These are phyloP conservation scores for Diaporthe helianthi DNA, from an alignment of 2,329 filamentous ascomycete species.

Conservation along the genomic window DNA sequence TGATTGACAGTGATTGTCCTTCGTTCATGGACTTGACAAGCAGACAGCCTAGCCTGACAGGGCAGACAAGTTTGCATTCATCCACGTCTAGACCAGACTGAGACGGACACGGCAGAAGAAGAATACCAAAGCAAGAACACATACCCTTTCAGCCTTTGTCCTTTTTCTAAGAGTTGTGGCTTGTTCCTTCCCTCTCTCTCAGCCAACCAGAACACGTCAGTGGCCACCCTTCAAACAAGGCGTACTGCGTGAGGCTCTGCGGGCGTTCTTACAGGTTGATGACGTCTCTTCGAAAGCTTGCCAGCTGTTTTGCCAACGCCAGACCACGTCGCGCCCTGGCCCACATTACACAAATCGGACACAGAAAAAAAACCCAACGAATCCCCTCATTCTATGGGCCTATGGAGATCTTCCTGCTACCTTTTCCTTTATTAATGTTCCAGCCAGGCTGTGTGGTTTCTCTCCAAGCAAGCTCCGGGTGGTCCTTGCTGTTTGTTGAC, in stretches of 20 bases:
- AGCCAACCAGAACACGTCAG: slow-evolving; percentile 11
- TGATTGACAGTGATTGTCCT: neutral
- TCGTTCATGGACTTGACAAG: too few relatives aligned
- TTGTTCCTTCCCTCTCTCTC: neutral
- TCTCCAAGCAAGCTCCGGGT: neutral
- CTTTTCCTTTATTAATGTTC: slow-evolving; percentile 6
- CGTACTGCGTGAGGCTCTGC: slow-evolving; percentile 6
- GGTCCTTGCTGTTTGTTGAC: slow-evolving; percentile 4
- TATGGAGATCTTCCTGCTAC: neutral
- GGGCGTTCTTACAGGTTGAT: neutral
- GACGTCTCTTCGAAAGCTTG: slow-evolving; percentile 22
- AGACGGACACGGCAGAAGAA: neutral
- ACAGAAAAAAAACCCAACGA: slow-evolving; percentile 1
- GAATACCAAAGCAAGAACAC: too few relatives aligned
- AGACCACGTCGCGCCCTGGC: slow-evolving; percentile 15
- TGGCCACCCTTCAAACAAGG: neutral
- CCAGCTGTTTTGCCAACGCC: slow-evolving; percentile 17
- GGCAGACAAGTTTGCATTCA: neutral
- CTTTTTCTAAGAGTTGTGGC: neutral
- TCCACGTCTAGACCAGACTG: neutral
- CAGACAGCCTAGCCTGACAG: neutral
- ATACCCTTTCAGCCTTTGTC: neutral
- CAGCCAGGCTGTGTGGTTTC: neutral
- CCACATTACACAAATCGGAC: slow-evolving; percentile 13
- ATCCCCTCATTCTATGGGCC: slow-evolving; percentile 15